Evolutionary conservation across 441 rosid species (phyloP), one percentile per base, ranked within the genome.

Genomic region (Corymbia calophylla): DNA sequence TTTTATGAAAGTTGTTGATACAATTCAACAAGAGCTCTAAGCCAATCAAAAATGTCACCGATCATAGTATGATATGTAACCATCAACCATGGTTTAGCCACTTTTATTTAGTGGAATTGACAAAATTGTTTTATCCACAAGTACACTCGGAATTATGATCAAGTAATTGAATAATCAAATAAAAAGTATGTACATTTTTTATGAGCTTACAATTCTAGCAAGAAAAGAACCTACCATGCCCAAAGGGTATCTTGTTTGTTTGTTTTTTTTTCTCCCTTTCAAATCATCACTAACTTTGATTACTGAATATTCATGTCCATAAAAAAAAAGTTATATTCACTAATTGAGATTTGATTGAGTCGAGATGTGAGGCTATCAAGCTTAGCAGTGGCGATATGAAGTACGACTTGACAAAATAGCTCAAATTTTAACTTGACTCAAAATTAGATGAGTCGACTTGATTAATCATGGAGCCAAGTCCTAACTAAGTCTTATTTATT

Each of bases 301-400:
- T 39, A 39, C 29, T 44, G 16, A 39, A 21, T 39, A 39, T 11
- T 39, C 29, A 11, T 39, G 29, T 11, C 39, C 49, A 73, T 35
- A 19, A 10, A 21, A 35, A 9, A 68, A 19, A 35, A 4, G 1
- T 10, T 32, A 39, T 66, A 31, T 23, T 32, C 35, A 0, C 23
- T 8, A 31, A 66, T 16, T 66, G 77, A 1, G 19, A 17, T 31
- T 32, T 16, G 6, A 66, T 66, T 44, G 19, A 31, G 23, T 31
- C 17, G 13, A 31, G 23, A 0, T 21, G 6, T 5, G 3, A 3
- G 44, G 5, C 18, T 8, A 17, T 66, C 2, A 3, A 31, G 23
- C 13, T 31, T 17, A 66, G 5, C 9, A 31, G 23, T 1, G 0
- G 39, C 6, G 5, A 8, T 10, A 21, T n/a, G 17, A 39, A 66